These are phyloP conservation scores for Termitomyces sp. DNA, from an alignment of 768 basidiomycete genomes.

Conservation along the genomic window DNA sequence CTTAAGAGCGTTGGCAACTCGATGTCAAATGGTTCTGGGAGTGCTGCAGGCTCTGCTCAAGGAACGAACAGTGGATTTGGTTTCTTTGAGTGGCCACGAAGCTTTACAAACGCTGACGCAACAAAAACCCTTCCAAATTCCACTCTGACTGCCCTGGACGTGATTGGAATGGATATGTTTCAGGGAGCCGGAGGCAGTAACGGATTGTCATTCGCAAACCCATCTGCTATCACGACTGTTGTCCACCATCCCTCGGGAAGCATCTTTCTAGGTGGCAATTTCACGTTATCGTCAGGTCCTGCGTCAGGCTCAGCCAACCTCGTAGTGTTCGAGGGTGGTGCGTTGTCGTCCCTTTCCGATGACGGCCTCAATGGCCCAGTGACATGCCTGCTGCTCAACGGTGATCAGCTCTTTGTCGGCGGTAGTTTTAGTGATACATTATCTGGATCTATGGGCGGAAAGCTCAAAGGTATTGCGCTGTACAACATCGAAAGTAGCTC, in stretches of 20 bases:
- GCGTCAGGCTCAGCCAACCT: constrained; percentile 65
- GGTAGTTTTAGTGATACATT: constrained; percentile 77
- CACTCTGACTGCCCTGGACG: constrained; percentile 64
- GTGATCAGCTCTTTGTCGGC: constrained; percentile 74
- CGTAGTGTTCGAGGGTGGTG: constrained; percentile 59
- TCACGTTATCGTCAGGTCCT: constrained; percentile 52
- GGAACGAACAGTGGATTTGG: constrained; percentile 60
- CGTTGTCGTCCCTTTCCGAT: constrained; percentile 44
- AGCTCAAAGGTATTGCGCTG: constrained; percentile 54
- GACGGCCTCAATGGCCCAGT: constrained; percentile 82
- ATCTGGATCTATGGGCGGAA: constrained; percentile 43
- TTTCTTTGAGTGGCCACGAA: constrained; percentile 83
- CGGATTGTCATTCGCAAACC: constrained; percentile 28
- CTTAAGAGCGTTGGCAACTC: constrained; percentile 57
- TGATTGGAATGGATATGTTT: constrained; percentile 55
- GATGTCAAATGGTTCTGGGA: constrained; percentile 24
- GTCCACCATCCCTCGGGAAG: constrained; percentile 60
- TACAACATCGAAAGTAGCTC: constrained; percentile 61
- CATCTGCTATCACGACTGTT: constrained; percentile 44
- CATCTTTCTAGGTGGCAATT: constrained; percentile 74
- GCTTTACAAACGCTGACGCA: constrained; percentile 43
- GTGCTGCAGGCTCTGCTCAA: constrained; percentile 22
- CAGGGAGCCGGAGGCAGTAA: constrained; percentile 48
- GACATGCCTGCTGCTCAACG: constrained; percentile 54
- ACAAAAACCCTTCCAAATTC: constrained; percentile 59